A percentile compares a stretch with the other conserved stretches of the same genome.
These are phyloP conservation scores for Physcomitrium patens DNA, from an alignment of 225 moss, liverwort and hornwort species.

Conservation along the genomic window DNA sequence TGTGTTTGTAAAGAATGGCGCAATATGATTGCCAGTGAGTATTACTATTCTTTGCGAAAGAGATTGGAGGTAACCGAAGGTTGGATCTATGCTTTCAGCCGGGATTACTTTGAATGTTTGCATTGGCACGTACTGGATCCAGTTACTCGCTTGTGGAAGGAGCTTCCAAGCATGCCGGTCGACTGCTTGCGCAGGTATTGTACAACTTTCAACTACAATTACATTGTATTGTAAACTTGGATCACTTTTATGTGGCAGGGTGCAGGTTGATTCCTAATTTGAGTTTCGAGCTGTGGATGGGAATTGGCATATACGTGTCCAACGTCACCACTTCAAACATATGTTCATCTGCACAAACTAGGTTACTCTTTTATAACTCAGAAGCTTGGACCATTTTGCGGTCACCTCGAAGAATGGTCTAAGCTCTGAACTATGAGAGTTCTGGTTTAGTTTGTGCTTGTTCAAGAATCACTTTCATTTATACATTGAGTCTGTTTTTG, in stretches of 20 bases:
- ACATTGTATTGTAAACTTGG: neutral
- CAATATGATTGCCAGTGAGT: conserved; percentile 76
- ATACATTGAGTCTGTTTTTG: no score
- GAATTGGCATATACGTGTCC: no score
- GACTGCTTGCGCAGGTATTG: conserved; percentile 42
- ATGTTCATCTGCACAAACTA: no score
- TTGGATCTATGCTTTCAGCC: conserved; percentile 86
- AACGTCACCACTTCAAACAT: no score
- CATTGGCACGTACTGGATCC: conserved; percentile 93
- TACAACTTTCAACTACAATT: neutral
- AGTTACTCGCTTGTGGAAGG: conserved; percentile 52
- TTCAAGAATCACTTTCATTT: no score
- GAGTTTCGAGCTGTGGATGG: neutral
- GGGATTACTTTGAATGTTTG: conserved; percentile 77
- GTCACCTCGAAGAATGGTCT: no score
- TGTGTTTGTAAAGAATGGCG: conserved; percentile 87
- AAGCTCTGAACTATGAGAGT: no score
- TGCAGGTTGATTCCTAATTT: neutral
- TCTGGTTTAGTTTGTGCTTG: no score
- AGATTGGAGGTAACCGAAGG: conserved; percentile 82
- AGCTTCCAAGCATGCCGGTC: conserved; percentile 61
- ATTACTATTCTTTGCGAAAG: conserved; percentile 73
- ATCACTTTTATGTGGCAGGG: neutral
- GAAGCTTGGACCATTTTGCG: no score
- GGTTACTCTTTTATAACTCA: no score